These are phyloP conservation scores for Penicillium flavigenum DNA, from an alignment of 495 filamentous ascomycete species.

Conservation along the genomic window DNA sequence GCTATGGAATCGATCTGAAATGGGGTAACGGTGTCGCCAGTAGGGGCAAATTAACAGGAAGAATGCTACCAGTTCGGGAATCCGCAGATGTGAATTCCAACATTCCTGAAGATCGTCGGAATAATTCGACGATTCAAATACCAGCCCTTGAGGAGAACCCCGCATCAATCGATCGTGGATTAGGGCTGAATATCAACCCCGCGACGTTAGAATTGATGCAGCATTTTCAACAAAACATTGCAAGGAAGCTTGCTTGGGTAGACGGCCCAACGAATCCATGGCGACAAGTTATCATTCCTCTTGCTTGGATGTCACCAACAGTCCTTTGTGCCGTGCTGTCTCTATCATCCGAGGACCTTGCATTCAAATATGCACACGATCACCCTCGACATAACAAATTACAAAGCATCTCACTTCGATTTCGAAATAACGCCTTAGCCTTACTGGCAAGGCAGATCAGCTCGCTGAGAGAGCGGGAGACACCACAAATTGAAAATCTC, in stretches of 20 bases:
- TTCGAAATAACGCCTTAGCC: conserved; percentile 9
- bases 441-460: not conserved
- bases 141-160: not conserved
- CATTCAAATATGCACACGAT: conserved; percentile 7
- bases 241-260: conserved; percentile 17
- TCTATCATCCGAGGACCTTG: conserved; percentile 16
- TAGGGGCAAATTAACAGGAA: conserved; percentile 12
- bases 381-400: conserved; percentile 5
- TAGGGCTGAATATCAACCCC: not conserved
- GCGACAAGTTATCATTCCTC: conserved; percentile 17
- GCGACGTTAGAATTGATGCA: too few species aligned
- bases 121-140: not conserved
- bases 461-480: too few species aligned
- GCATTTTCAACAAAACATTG: conserved; percentile 4
- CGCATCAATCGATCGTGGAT: not conserved
- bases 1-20: conserved; percentile 12
- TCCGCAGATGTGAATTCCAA: too few species aligned
- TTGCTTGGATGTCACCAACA: conserved; percentile 8
- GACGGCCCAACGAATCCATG: conserved; percentile 19
- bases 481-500: not conserved
- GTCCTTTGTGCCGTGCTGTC: conserved; percentile 13
- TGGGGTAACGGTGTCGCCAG: conserved; percentile 19
- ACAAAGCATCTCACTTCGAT: conserved; percentile 1
- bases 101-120: too few species aligned
- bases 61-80: not conserved